Evolutionary conservation across 345 rosid species (phyloP).

Genomic region (Eucalyptus pumila): DNA sequence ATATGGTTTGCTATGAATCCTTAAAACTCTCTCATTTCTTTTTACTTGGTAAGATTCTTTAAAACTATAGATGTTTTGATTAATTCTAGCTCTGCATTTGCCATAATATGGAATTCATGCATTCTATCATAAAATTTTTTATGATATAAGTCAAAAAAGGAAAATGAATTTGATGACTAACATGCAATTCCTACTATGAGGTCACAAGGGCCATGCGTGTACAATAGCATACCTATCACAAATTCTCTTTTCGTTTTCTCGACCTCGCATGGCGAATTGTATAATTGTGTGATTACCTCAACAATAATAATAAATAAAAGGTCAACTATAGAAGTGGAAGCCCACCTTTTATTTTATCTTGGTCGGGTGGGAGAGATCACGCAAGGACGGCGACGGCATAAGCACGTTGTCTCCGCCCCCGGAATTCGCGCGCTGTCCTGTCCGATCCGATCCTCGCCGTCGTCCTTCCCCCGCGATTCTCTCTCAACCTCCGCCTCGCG

Average conservation of each 20-base stretch:
- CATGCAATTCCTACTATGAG: accelerated
- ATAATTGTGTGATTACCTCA: no score
- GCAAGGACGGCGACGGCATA: not conserved
- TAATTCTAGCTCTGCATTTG: accelerated
- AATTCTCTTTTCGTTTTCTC: no score
- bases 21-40: not conserved
- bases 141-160: accelerated
- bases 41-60: accelerated
- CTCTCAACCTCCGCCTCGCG: not conserved
- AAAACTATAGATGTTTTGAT: no score
- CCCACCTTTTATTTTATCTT: not conserved
- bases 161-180: not conserved
- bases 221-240: not conserved
- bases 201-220: not conserved
- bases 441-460: not conserved
- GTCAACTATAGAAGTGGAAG: not conserved
- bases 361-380: not conserved
- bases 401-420: not conserved
- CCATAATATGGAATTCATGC: no score
- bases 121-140: no score
- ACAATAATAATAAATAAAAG: not conserved
- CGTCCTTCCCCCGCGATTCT: not conserved
- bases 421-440: not conserved
- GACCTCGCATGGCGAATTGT: not conserved
- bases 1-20: accelerated